Evolutionary conservation across 257 asterid genomes (phyloP).

Genomic region (Primulina tabacum): DNA sequence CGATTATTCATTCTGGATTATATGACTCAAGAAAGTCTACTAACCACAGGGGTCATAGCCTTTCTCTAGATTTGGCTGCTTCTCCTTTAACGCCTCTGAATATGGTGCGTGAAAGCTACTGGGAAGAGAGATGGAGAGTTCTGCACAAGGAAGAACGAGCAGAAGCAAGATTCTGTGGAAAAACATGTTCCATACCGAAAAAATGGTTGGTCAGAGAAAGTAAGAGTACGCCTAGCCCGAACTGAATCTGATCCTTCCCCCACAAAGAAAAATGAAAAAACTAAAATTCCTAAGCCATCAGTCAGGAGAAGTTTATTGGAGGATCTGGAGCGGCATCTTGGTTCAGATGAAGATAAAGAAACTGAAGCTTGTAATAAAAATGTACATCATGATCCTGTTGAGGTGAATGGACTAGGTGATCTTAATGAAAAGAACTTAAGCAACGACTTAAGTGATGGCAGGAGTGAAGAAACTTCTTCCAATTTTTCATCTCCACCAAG

Average conservation of each 20-base stretch:
- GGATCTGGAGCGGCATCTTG: constrained; percentile 65
- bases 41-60: constrained; percentile 54
- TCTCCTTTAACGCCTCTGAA: constrained; percentile 60
- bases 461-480: constrained; percentile 50
- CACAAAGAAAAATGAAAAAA: constrained; percentile 36
- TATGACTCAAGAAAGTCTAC: constrained; percentile 43
- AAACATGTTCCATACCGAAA: constrained; percentile 35
- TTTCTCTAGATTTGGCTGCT: constrained; percentile 43
- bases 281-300: constrained; percentile 39
- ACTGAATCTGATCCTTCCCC: constrained; percentile 64
- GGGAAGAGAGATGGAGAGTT: constrained; percentile 95
- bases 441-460: constrained; percentile 31
- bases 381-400: constrained; percentile 28
- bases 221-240: constrained; percentile 50
- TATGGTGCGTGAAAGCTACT: constrained; percentile 61
- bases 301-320: constrained; percentile 70
- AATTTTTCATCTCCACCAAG: constrained; percentile 48
- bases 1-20: constrained; percentile 37
- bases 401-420: constrained; percentile 17
- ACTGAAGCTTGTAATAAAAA: constrained; percentile 26
- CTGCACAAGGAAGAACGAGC: constrained; percentile 65
- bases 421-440: constrained; percentile 26
- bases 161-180: constrained; percentile 31
- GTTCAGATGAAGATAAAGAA: constrained; percentile 43
- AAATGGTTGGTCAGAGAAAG: constrained; percentile 73